These are phyloP conservation scores for Vitis labrusca DNA, from an alignment of 164 flowering plant species.

Conservation along the genomic window DNA sequence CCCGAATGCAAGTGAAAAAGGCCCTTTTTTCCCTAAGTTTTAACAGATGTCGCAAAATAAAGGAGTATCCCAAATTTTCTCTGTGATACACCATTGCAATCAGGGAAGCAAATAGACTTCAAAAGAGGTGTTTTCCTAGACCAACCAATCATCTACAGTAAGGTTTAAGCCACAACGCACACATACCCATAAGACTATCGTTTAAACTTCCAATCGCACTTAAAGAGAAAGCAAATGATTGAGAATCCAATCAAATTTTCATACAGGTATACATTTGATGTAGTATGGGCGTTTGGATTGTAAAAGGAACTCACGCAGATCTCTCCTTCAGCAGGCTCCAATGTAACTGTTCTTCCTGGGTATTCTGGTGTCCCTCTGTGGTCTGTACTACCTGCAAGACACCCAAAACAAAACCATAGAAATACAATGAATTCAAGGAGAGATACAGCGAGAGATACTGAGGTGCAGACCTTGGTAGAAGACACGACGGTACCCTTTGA, in stretches of 20 bases:
- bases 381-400: slow-evolving; percentile 78
- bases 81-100: no score
- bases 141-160: no score
- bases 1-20: no score
- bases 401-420: neutral
- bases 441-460: slow-evolving; percentile 14
- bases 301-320: slow-evolving; percentile 60
- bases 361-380: slow-evolving; percentile 89
- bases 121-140: no score
- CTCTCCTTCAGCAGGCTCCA: slow-evolving; percentile 71
- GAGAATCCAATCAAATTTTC: neutral
- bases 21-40: no score
- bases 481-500: slow-evolving; percentile 89
- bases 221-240: no score
- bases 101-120: no score
- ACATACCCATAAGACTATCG: no score
- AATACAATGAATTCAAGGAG: slow-evolving; percentile 1
- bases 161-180: no score
- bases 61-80: no score
- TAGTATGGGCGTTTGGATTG: neutral
- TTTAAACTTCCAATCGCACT: no score
- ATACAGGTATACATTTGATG: neutral
- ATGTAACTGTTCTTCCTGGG: slow-evolving; percentile 95
- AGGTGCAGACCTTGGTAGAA: slow-evolving; percentile 72
- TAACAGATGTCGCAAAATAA: no score